A percentile compares a stretch with the other conserved stretches of the same genome.
phyloP scores from a whole-genome alignment of 164 flowering plant genomes.

The Tetrastigma voinierianum region DNA sequence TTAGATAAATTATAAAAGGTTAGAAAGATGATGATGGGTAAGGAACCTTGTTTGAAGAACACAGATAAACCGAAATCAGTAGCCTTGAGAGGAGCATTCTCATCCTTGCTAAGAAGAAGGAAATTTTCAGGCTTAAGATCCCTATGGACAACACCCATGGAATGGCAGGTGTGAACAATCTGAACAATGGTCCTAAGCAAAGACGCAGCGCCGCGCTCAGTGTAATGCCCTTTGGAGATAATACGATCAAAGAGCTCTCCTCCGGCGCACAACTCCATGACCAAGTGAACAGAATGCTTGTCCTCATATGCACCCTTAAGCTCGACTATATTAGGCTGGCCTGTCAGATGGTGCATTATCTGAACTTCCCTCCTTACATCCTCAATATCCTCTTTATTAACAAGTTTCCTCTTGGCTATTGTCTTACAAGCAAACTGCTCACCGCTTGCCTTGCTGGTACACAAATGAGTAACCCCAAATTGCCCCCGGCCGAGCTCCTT shows the following conservation, averaged over 20 bases:
- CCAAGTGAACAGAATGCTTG: constrained; percentile 66
- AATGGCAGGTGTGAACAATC: constrained; percentile 68
- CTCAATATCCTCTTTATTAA: constrained; percentile 61
- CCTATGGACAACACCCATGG: constrained; percentile 73
- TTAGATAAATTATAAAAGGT: neutral
- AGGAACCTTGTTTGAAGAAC: constrained; percentile 70
- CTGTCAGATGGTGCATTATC: constrained; percentile 76
- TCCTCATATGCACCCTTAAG: constrained; percentile 81
- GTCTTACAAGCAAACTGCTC: constrained; percentile 82
- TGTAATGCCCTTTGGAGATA: constrained; percentile 67
- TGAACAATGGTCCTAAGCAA: constrained; percentile 63
- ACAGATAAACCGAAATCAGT: constrained; percentile 76
- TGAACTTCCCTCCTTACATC: constrained; percentile 77
- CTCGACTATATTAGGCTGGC: constrained; percentile 72
- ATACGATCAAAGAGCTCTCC: constrained; percentile 79
- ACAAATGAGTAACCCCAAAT: constrained; percentile 72
- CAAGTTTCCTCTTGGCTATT: constrained; percentile 69
- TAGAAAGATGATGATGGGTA: too few relatives aligned
- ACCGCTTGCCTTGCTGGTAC: constrained; percentile 60
- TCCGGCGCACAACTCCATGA: constrained; percentile 83
- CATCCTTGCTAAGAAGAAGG: constrained; percentile 56
- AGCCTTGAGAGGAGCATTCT: constrained; percentile 64
- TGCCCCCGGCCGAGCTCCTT: constrained; percentile 86
- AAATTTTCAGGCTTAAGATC: constrained; percentile 82
- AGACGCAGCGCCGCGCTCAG: constrained; percentile 64